Percentiles rank a stretch among this genome's conserved stretches.
Evolutionary conservation across 1,284 basidiomycete species (phyloP).

Genomic region (Cryptococcus sp.): DNA sequence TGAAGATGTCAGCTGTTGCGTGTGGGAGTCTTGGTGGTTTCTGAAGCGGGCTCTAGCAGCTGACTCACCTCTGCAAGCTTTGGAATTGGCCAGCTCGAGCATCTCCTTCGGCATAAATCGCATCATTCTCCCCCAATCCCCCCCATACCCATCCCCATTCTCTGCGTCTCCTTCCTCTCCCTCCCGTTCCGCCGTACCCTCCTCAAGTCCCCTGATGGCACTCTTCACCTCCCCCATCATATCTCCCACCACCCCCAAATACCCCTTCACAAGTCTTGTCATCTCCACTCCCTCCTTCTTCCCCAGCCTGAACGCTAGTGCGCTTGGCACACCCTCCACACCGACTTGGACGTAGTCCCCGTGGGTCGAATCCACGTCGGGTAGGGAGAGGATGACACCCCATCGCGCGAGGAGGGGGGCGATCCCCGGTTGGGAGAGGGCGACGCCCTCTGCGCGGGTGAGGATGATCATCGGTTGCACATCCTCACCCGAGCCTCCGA

Average conservation of each 20-base stretch:
- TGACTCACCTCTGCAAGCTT: slow-evolving; percentile 77
- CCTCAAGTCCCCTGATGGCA: slow-evolving; percentile 18
- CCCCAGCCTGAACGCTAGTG: slow-evolving; percentile 32
- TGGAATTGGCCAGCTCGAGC: slow-evolving; percentile 80
- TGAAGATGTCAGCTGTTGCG: not conserved
- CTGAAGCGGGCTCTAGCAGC: not conserved
- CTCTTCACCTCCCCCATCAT: slow-evolving; percentile 34
- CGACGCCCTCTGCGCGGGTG: slow-evolving; percentile 59
- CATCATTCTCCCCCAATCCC: slow-evolving; percentile 65
- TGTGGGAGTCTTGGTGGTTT: too few relatives aligned
- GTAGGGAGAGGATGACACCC: slow-evolving; percentile 62
- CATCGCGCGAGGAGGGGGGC: slow-evolving; percentile 60
- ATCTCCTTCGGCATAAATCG: slow-evolving; percentile 74
- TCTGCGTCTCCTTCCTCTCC: slow-evolving; percentile 18
- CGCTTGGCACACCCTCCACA: slow-evolving; percentile 42
- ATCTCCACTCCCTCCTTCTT: slow-evolving; percentile 31
- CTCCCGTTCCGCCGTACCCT: slow-evolving; percentile 1
- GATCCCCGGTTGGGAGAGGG: slow-evolving; percentile 44
- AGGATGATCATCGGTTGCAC: slow-evolving; percentile 59
- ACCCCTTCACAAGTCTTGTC: slow-evolving; percentile 34
- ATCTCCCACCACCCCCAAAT: slow-evolving; percentile 27
- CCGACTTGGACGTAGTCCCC: slow-evolving; percentile 46
- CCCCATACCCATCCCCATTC: slow-evolving; percentile 43
- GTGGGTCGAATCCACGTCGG: not conserved
- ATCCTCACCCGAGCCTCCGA: too few relatives aligned